Base-by-base conservation (phyloP, 2,329 filamentous ascomycete species). In the Cladosporium sp. region DNA sequence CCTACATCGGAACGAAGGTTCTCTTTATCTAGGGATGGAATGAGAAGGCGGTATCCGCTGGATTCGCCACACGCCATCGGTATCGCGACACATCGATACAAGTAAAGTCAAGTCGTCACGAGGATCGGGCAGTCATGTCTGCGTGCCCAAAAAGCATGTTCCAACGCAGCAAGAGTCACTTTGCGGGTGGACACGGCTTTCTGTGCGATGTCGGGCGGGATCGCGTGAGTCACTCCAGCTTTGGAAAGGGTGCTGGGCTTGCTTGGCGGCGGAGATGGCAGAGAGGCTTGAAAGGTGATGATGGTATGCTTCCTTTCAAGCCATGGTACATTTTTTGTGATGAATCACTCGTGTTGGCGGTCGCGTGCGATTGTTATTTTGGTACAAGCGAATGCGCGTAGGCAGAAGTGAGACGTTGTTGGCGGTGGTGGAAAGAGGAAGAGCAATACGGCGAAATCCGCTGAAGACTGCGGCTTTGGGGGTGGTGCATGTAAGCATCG, bases 141-240 rank as follows among this genome's bases (percentile, higher is more conserved):
- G 43, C 16, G 18, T 2, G 43, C 43, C 43, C 43, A 38, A 46
- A 29, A 29, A 29, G 12, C 38, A 6, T 38, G 19, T 7, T 38
- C 35, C 42, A 30, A 29, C 33, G 38, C 33, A 15, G 35, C 22
- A 18, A 16, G 45, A 48, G 45, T 48, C 45, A 48, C 45, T 8
- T 22, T 13, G 35, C 45, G 45, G 45, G 45, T 48, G 45, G 45
- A 40, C 45, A 40, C 45, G 45, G 45, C 36, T 48, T 39, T 9
- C 22, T 27, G 22, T 39, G 45, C 45, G 45, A 48, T 48, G 45
- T 48, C 45, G 45, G 45, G 45, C 45, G 16, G 15, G 12, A 19
- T 15, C 32, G 30, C n/a, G 32, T 36, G 43, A 38, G 12, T 38
- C 43, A 38, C 32, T 18, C 32, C 32, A 27, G 9, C 22, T 5